Conservation (phyloP, 805 yeast genomes). For the Candida stauntonica region DNA sequence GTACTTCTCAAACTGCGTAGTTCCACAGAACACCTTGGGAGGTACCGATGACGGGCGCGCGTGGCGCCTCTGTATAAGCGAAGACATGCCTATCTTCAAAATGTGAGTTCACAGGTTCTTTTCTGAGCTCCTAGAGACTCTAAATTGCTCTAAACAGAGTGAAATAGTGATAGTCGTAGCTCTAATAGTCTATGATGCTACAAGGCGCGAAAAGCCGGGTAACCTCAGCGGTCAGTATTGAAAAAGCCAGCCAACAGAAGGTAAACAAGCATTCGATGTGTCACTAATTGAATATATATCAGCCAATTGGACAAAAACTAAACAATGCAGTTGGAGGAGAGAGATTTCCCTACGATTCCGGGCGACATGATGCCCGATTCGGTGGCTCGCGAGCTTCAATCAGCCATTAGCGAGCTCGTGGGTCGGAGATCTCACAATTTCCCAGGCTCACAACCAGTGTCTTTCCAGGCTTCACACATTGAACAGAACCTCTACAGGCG, state of each 20-base stretch:
- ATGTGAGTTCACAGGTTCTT: background rate
- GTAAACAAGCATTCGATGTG: background rate
- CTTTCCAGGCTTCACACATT: conserved; percentile 75
- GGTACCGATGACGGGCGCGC: background rate
- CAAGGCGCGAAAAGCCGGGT: too few species aligned
- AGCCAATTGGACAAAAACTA: background rate
- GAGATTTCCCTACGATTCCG: conserved; percentile 78
- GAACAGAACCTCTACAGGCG: conserved; percentile 52
- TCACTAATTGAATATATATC: background rate
- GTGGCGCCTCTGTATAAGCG: background rate
- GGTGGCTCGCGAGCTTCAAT: conserved; percentile 62
- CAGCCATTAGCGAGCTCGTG: conserved; percentile 60
- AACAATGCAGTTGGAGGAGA: conserved; percentile 21
- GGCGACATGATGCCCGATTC: conserved; percentile 75
- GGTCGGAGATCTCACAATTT: conserved; percentile 53
- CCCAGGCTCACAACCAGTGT: conserved; percentile 95
- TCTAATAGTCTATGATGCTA: too few species aligned
- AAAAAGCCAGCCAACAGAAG: background rate
- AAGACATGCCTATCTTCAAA: background rate
- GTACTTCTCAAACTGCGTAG: conserved; percentile 2
- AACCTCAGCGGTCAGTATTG: too few species aligned
- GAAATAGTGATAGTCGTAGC: too few species aligned
- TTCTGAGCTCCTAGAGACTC: too few species aligned
- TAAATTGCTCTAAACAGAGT: too few species aligned
- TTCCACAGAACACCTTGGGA: conserved; percentile 5